Evolutionary conservation across 176 grass and related monocot genomes (phyloP).

Genomic region (Triticum urartu): DNA sequence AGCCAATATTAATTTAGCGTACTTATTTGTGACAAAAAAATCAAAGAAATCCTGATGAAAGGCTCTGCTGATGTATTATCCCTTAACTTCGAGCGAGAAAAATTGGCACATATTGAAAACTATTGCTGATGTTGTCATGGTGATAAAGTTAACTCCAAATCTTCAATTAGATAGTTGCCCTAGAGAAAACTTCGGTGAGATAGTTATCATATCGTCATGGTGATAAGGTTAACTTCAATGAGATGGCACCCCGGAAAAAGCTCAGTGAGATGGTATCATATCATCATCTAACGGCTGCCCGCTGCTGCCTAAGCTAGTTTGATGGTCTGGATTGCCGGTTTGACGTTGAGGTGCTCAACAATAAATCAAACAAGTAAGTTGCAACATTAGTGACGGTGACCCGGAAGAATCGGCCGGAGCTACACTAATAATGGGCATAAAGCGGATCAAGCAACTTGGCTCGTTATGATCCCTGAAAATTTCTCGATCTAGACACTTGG

Average conservation of each 20-base stretch:
- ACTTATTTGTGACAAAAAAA: slow-evolving; percentile 4
- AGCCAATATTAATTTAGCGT: not conserved
- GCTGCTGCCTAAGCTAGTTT: not conserved
- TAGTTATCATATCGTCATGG: no score
- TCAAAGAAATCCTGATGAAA: slow-evolving; percentile 14
- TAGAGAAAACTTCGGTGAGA: no score
- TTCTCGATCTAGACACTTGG: not conserved
- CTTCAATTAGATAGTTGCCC: not conserved
- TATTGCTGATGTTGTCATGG: not conserved
- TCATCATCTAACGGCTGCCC: not conserved
- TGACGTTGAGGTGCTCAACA: slow-evolving; percentile 31
- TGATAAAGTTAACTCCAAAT: not conserved
- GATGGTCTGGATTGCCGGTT: not conserved
- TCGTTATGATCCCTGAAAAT: not conserved
- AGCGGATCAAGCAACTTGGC: not conserved
- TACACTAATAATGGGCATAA: not conserved
- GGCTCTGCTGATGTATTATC: not conserved
- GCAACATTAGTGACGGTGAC: slow-evolving; percentile 12
- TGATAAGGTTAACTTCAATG: no score
- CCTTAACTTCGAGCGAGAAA: slow-evolving; percentile 22
- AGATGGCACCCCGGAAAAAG: no score
- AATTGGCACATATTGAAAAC: not conserved
- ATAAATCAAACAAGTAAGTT: not conserved
- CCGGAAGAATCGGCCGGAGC: not conserved
- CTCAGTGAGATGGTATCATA: not conserved